A percentile compares a stretch with the other conserved stretches of the same genome.
Conservation (phyloP, 805 yeast species). For the Naumovozyma castellii region DNA sequence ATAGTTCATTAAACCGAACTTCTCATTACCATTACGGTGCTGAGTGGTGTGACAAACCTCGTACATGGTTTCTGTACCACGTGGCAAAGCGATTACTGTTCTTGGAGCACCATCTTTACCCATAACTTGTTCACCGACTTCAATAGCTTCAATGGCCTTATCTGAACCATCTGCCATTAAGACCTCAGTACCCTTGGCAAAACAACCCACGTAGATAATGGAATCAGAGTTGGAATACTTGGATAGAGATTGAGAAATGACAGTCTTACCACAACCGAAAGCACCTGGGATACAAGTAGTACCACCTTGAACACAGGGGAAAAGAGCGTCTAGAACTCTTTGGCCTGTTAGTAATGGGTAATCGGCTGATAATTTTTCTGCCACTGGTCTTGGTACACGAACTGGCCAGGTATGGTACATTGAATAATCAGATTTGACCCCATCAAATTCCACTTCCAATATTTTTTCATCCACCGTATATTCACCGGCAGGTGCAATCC, state of each 20-base stretch:
- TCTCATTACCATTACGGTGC: constrained; percentile 1
- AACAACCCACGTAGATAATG: constrained; percentile 83
- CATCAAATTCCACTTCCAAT: constrained; percentile 91
- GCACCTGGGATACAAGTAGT: constrained; percentile 99
- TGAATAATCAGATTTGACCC: constrained; percentile 66
- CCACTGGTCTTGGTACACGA: constrained; percentile 97
- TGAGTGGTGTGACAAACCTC: constrained; percentile 24
- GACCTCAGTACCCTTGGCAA: constrained; percentile 34
- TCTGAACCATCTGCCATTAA: constrained; percentile 37
- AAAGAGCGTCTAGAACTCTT: constrained; percentile 93
- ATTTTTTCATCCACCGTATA: constrained; percentile 85
- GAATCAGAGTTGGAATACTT: constrained; percentile 96
- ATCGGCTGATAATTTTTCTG: constrained; percentile 88
- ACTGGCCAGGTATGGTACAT: constrained; percentile 99
- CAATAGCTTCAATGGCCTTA: constrained; percentile 29
- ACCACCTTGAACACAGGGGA: constrained; percentile 99
- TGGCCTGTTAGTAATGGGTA: constrained; percentile 96
- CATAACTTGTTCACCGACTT: constrained; percentile 35
- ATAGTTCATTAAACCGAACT: constrained; percentile 5
- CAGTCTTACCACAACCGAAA: constrained; percentile 98
- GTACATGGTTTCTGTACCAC: constrained; percentile 38
- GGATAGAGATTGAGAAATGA: constrained; percentile 93
- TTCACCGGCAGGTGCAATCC: constrained; percentile 82
- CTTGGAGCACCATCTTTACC: constrained; percentile 39
- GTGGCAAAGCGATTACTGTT: constrained; percentile 36